phyloP scores from a whole-genome alignment of 2,329 filamentous ascomycete species.

The Sporothrix curviconia region DNA sequence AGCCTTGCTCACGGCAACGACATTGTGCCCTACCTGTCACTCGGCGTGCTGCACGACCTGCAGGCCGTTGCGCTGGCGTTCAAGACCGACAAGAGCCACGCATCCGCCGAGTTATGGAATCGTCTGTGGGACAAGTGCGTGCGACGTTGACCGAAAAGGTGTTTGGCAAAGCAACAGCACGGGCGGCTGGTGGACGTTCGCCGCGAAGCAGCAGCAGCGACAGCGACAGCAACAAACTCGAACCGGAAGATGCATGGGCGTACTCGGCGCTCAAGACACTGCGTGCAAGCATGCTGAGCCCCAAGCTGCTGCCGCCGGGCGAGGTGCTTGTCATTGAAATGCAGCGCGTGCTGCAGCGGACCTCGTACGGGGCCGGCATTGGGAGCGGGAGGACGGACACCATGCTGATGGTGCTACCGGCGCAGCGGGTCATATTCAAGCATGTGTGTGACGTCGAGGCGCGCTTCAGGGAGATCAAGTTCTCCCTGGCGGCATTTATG shows the following conservation, averaged over 20 bases:
- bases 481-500: conserved; percentile 66
- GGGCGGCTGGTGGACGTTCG: not conserved
- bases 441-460: conserved; percentile 66
- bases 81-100: conserved; percentile 62
- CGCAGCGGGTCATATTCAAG: conserved; percentile 61
- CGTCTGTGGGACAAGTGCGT: conserved; percentile 47
- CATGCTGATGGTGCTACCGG: conserved; percentile 39
- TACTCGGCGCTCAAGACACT: conserved; percentile 60
- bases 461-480: conserved; percentile 62
- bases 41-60: conserved; percentile 68
- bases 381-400: not conserved
- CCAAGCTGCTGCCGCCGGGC: conserved; percentile 67
- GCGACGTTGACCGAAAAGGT: conserved; percentile 47
- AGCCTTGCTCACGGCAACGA: conserved; percentile 68
- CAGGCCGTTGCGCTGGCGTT: conserved; percentile 66
- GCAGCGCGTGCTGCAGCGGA: conserved; percentile 58
- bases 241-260: conserved; percentile 58
- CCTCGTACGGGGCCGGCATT: conserved; percentile 50
- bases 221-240: not conserved
- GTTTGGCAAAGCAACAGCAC: conserved; percentile 39
- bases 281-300: conserved; percentile 59
- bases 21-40: conserved; percentile 65
- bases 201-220: not conserved
- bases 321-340: conserved; percentile 70
- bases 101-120: conserved; percentile 59